Conservation (phyloP, 2,329 filamentous ascomycete genomes). For the Aureobasidium namibiae region DNA sequence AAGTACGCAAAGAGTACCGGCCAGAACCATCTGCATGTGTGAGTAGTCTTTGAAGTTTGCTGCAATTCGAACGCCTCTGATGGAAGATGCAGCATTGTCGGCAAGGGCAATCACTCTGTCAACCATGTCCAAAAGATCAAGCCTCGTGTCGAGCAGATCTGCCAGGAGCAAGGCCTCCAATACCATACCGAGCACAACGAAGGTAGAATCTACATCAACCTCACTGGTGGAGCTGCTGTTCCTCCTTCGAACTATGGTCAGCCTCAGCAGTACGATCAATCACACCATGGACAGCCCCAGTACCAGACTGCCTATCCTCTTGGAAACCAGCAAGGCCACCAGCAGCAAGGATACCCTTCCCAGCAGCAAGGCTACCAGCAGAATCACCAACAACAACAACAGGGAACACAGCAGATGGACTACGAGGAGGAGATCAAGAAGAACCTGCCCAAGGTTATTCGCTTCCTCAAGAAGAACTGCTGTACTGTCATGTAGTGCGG, state of each 20-base stretch:
- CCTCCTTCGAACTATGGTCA: conserved; percentile 34
- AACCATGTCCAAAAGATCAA: conserved; percentile 89
- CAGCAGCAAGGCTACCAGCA: conserved; percentile 40
- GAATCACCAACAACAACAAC: conserved; percentile 35
- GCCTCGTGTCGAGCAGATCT: conserved; percentile 84
- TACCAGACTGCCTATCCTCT: conserved; percentile 32
- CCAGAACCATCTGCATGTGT: conserved; percentile 78
- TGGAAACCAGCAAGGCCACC: conserved; percentile 30
- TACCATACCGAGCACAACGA: conserved; percentile 83
- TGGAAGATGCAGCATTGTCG: conserved; percentile 58
- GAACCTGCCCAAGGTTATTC: conserved; percentile 51
- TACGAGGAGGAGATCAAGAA: conserved; percentile 54
- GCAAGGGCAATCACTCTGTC: conserved; percentile 81
- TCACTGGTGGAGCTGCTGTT: conserved; percentile 61
- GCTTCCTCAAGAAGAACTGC: conserved; percentile 55
- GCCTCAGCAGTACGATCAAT: conserved; percentile 32
- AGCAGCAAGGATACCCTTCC: conserved; percentile 35
- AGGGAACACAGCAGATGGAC: conserved; percentile 41
- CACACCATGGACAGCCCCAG: conserved; percentile 38
- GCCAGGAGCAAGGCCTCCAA: conserved; percentile 71
- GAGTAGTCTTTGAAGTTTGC: conserved; percentile 22
- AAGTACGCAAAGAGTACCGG: conserved; percentile 64
- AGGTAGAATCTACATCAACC: conserved; percentile 79
- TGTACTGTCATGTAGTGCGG: conserved; percentile 63
- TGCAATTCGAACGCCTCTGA: not conserved